Evolutionary conservation across 2,329 filamentous ascomycete species (phyloP), one percentile per base, ranked within the genome.

Genomic region (Sclerotinia borealis): DNA sequence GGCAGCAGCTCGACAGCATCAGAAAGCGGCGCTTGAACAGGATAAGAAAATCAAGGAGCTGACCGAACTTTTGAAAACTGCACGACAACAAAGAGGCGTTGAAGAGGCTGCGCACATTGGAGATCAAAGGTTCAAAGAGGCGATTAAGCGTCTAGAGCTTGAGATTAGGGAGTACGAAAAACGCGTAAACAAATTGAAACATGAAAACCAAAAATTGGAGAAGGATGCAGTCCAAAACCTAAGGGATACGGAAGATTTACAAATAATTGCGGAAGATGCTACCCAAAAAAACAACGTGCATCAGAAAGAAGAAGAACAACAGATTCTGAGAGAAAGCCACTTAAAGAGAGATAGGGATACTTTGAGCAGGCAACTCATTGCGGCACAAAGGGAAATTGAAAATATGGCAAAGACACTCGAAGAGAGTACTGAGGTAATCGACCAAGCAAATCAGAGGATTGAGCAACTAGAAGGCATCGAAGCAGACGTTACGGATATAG

Each of bases 371-470:
- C 52, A 56, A 34, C 17, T 43, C 8, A 17, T 43, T 22, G 19
- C 0, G 19, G 3, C 22, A 22, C 6, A 34, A 11, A 34, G 3
- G 2, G 19, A 45, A 25, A 25, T 22, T 3, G 11, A 17, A 2
- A 3, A 6, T 11, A 10, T 17, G n/a, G 22, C 17, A 13, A n/a
- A 34, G 25, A 5, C 3, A 25, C 2, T 56, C 2, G n/a, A 19
- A 4, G 8, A 1, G 17, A 2, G 8, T 8, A 4, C 5, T 7
- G 19, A 9, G 39, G 19, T 4, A 1, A n/a, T n/a, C 4, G n/a
- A 1, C 5, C n/a, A 47, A 15, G 10, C 22, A 25, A 2, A 25
- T 7, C 10, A 27, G 2, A 47, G 4, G 43, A 13, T 47, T 15
- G 2, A 13, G 1, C 4, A 47, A 13, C 15, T 47, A 47, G 22